These are phyloP conservation scores for Podosphaera aphanis DNA, from an alignment of 2,329 filamentous ascomycete species.

Conservation along the genomic window DNA sequence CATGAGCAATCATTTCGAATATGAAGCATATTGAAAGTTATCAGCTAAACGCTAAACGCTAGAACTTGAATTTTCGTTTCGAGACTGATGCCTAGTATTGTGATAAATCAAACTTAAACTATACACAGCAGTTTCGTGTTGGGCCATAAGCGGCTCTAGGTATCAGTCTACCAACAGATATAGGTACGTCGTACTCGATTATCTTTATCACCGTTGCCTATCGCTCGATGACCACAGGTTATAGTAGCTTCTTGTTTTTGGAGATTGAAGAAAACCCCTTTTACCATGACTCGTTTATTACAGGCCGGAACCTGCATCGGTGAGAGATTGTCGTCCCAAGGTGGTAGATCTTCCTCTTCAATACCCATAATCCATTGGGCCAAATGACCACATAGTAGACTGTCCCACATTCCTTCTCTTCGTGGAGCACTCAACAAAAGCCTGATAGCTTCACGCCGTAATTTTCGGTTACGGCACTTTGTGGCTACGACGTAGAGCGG, in stretches of 20 bases:
- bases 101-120: too few relatives aligned
- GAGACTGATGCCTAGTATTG: too few relatives aligned
- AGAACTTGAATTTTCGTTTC: too few relatives aligned
- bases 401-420: constrained; percentile 16
- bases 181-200: constrained; percentile 4
- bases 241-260: constrained; percentile 12
- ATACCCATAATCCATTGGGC: constrained; percentile 18
- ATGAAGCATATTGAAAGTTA: too few relatives aligned
- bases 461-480: constrained; percentile 11
- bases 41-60: too few relatives aligned
- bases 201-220: constrained; percentile 9
- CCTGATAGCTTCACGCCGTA: constrained; percentile 11
- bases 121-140: too few relatives aligned
- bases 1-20: too few relatives aligned
- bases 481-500: constrained; percentile 14
- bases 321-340: constrained; percentile 24
- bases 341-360: constrained; percentile 9
- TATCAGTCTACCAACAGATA: constrained; percentile 1
- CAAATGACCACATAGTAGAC: constrained; percentile 8
- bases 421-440: constrained; percentile 10
- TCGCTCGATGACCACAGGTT: constrained; percentile 13
- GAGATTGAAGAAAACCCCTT: constrained; percentile 15
- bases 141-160: too few relatives aligned
- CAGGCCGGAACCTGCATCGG: constrained; percentile 7
- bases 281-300: constrained; percentile 14